Conservation (phyloP, 176 grass and related monocot species). For the Oryza longistaminata region DNA sequence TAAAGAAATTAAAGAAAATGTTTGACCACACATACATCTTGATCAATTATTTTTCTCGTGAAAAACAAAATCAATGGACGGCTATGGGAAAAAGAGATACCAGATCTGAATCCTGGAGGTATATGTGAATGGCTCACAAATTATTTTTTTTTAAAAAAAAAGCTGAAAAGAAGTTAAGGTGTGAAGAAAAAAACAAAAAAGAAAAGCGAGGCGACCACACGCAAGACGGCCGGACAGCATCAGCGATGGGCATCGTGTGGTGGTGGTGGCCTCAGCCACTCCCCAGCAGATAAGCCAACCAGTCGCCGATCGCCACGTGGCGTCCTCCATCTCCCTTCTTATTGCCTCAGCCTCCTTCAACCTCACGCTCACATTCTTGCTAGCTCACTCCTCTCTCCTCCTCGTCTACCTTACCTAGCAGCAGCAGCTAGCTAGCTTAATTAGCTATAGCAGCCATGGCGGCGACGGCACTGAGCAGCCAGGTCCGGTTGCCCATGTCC, state of each 20-base stretch:
- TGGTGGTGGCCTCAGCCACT: slow-evolving; percentile 35
- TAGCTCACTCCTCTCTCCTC: too few species aligned
- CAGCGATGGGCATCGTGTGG: slow-evolving; percentile 51
- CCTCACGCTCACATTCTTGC: background rate
- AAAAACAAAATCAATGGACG: background rate
- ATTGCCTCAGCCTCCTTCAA: background rate
- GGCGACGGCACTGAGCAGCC: background rate
- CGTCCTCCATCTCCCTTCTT: slow-evolving; percentile 14
- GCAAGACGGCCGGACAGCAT: too few species aligned
- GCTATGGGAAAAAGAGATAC: background rate
- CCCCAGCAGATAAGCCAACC: slow-evolving; percentile 40
- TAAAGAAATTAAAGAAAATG: background rate
- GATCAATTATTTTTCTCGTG: background rate
- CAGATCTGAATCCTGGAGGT: background rate
- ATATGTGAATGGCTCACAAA: background rate
- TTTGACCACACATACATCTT: background rate
- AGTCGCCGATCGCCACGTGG: slow-evolving; percentile 41
- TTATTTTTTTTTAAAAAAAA: background rate
- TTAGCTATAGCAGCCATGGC: slow-evolving; percentile 12
- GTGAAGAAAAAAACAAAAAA: background rate
- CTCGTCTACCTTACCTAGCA: too few species aligned
- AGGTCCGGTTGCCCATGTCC: background rate
- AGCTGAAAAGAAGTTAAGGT: too few species aligned
- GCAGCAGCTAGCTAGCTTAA: background rate
- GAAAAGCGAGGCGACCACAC: background rate